Conservation (phyloP, 371 early-diverging fungal species). For the Phascolomyces articulosus region DNA sequence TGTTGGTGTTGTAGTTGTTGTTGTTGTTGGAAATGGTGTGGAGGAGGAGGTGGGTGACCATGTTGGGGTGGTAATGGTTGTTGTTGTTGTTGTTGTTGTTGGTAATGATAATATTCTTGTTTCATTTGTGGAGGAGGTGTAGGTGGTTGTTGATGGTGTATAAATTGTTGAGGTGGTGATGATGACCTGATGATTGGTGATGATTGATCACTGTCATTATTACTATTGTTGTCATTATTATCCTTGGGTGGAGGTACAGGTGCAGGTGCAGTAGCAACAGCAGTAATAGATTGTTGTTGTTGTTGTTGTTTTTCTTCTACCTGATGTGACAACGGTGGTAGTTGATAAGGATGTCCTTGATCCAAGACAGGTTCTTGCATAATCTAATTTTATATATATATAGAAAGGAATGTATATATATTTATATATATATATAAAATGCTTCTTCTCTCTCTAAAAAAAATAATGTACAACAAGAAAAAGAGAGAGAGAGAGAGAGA, state of each 20-base stretch:
- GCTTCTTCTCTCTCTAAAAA: too few relatives aligned
- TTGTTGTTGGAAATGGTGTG: background rate
- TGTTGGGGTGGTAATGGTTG: background rate
- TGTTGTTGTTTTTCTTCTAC: background rate
- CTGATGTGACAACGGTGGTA: too few relatives aligned
- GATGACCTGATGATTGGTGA: background rate
- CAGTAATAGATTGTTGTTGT: too few relatives aligned
- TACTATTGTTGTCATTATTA: background rate
- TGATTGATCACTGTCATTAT: too few relatives aligned
- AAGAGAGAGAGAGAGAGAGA: constrained; percentile 13
- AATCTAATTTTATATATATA: too few relatives aligned
- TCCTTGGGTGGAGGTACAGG: background rate
- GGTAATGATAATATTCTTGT: background rate
- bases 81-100: too few relatives aligned
- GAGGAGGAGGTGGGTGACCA: too few relatives aligned
- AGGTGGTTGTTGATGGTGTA: constrained; percentile 1
- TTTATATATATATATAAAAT: too few relatives aligned
- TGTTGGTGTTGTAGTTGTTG: background rate
- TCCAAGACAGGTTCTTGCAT: too few relatives aligned
- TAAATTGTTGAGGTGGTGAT: background rate
- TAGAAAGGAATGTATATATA: too few relatives aligned
- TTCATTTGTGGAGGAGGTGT: constrained; percentile 4
- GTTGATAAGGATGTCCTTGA: too few relatives aligned
- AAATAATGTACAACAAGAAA: constrained; percentile 13
- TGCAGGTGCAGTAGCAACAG: too few relatives aligned